Evolutionary conservation across 306 rosid genomes (phyloP), one percentile per base, ranked within the genome.

Genomic region (Parietaria judaica): DNA sequence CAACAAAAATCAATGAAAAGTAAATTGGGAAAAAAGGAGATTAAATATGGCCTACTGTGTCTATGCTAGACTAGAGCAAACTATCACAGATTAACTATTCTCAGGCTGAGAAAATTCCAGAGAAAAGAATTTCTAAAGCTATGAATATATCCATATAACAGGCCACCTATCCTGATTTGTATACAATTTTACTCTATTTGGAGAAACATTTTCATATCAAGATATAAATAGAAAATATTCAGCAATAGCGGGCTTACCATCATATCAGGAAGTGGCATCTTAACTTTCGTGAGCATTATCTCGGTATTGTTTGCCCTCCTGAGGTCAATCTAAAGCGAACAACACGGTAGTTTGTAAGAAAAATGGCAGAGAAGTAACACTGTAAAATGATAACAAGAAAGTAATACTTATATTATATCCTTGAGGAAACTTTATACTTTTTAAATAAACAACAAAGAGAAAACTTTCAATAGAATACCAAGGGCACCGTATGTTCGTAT

Each of bases 261-360:
- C 95, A 94, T 88, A 68, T 94, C 99, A 69, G 99, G 74, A 69
- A 94, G 99, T 23, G 97, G 95, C 95, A 94, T 94, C 90, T 89
- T 88, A 76, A 94, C 90, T 90, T 94, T 88, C 53, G 99, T 88
- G 69, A 94, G 99, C 99, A 94, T 94, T 74, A 94, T 94, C 83
- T 94, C 99, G 63, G 96, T 84, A 74, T 94, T 94, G 66, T 94
- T 80, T 51, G 97, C 97, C 83, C 99, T 84, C 80, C 95, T 88
- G 53, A 94, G 83, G 67, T 94, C 99, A 78, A 94, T 59, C 99
- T 94, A 76, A 76, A 76, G 63, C 50, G 63, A 58, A 60, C 65
- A 58, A 66, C n/a, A n/a, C n/a, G 14, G 8, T 3, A 39, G 7
- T 3, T 39, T 39, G 44, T 39, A 39, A 39, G 44, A 39, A 56